Base-by-base conservation (phyloP, 352 stramenopile genomes). In the Phytophthora colocasiae region DNA sequence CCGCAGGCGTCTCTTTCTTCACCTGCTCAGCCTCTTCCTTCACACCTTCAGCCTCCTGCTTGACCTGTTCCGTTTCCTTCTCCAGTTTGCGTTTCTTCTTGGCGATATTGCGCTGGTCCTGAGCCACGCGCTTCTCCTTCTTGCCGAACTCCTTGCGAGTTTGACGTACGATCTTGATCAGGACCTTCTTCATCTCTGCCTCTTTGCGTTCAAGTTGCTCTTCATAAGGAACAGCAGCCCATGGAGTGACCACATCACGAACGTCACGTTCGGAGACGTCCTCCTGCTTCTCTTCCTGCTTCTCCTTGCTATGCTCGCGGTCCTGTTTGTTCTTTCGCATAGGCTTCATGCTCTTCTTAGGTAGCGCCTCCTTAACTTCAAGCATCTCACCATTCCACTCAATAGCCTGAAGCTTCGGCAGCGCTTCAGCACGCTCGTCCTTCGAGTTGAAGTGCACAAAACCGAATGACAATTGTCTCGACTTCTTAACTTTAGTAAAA, bases 121-220 rank as follows among this genome's bases (percentile, higher is more conserved):
- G 69, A 10, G 57, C 74, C 48, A 92, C 77, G 40, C 83, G 82
- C 67, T 94, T 97, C 64, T 94, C 84, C 73, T 96, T 97, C 71
- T 93, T 91, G 61, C 80, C 80, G 47, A 87, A 96, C 65, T 96
- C 89, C 49, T 95, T 94, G 29, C 85, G 76, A 17, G 87, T 92
- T 52, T 90, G 85, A 15, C 90, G 85, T 31, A 92, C 83, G 43
- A 96, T 94, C 71, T 91, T 93, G 1, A 95, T 78, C 44, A 97
- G 71, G 51, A 96, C 89, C 51, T 95, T 93, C 77, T 93, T 95
- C 90, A 97, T 96, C 71, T 93, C 87, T 50, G 83, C 64, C 47
- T 97, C 88, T 58, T 97, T 97, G 54, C 81, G 83, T 55, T 90
- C 73, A 31, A 96, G 63, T 58, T 97, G 90, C 68, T 95, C 83